Conservation (phyloP, 768 basidiomycete species). For the Calocybe gangraenosa region DNA sequence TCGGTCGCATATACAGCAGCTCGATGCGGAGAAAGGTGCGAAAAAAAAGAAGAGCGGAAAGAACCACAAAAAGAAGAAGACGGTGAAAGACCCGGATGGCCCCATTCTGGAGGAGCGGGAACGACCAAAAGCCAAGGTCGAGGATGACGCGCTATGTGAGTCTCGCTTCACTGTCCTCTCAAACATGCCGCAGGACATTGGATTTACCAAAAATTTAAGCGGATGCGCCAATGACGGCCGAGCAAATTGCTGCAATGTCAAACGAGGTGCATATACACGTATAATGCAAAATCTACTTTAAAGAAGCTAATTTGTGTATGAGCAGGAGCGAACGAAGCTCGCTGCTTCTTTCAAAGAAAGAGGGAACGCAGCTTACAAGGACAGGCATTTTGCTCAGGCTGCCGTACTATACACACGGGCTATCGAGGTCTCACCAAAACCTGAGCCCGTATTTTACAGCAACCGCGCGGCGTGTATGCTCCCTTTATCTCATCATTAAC, state of each 20-base stretch:
- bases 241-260: conserved; percentile 55
- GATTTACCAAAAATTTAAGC: conserved; percentile 28
- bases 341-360: conserved; percentile 65
- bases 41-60: conserved; percentile 51
- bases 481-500: background rate
- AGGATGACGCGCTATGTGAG: conserved; percentile 26
- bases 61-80: conserved; percentile 51
- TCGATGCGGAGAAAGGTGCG: conserved; percentile 39
- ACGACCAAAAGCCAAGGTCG: conserved; percentile 30
- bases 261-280: conserved; percentile 50
- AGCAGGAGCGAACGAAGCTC: conserved; percentile 58
- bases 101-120: conserved; percentile 79
- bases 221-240: conserved; percentile 36
- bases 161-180: background rate
- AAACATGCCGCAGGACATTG: background rate
- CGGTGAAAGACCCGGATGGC: conserved; percentile 55
- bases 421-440: conserved; percentile 68
- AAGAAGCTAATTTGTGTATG: conserved; percentile 7
- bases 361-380: conserved; percentile 69
- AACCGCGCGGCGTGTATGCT: conserved; percentile 93
- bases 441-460: conserved; percentile 92
- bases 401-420: conserved; percentile 69
- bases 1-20: conserved; percentile 22
- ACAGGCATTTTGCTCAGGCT: conserved; percentile 55
- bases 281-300: too few species aligned